A percentile compares a stretch with the other conserved stretches of the same genome.
Conservation (phyloP, 2,329 filamentous ascomycete species). For the Cyphellophora europaea region DNA sequence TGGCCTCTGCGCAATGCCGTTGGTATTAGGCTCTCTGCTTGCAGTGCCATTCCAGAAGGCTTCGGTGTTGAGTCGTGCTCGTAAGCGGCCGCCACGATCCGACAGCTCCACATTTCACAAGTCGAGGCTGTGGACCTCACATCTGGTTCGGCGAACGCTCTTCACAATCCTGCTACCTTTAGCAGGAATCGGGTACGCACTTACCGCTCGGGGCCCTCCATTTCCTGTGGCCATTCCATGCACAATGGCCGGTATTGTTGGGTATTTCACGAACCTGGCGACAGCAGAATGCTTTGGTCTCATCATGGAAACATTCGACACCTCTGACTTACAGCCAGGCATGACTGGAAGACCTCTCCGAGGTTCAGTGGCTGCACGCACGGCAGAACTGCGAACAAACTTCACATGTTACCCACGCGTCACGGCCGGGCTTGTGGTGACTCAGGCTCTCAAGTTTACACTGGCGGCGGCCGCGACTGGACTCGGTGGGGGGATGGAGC, state of each 20-base stretch:
- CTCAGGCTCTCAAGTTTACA: slow-evolving; percentile 61
- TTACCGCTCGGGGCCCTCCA: slow-evolving; percentile 54
- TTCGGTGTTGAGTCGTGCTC: slow-evolving; percentile 56
- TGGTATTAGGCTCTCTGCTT: slow-evolving; percentile 59
- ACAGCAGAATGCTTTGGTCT: slow-evolving; percentile 68
- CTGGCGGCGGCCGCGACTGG: slow-evolving; percentile 60
- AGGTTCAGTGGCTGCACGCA: neutral
- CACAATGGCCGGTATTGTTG: slow-evolving; percentile 55
- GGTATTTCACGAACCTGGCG: slow-evolving; percentile 63
- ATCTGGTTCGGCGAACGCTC: slow-evolving; percentile 57
- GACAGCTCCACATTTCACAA: slow-evolving; percentile 60
- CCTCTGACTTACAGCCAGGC: slow-evolving; percentile 66
- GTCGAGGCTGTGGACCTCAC: slow-evolving; percentile 60
- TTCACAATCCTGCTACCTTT: slow-evolving; percentile 61
- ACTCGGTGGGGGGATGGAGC: slow-evolving; percentile 57
- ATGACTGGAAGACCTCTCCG: slow-evolving; percentile 51
- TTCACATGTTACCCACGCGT: slow-evolving; percentile 70
- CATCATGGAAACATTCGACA: slow-evolving; percentile 74
- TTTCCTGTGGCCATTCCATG: slow-evolving; percentile 55
- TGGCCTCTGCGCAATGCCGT: slow-evolving; percentile 55
- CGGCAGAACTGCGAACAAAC: slow-evolving; percentile 42
- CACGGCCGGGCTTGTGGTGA: slow-evolving; percentile 59
- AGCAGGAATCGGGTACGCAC: slow-evolving; percentile 57
- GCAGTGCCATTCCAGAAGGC: slow-evolving; percentile 68
- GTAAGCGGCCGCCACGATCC: slow-evolving; percentile 48